Evolutionary conservation across 306 rosid species (phyloP).

Genomic region (Vigna reflexopilosa): DNA sequence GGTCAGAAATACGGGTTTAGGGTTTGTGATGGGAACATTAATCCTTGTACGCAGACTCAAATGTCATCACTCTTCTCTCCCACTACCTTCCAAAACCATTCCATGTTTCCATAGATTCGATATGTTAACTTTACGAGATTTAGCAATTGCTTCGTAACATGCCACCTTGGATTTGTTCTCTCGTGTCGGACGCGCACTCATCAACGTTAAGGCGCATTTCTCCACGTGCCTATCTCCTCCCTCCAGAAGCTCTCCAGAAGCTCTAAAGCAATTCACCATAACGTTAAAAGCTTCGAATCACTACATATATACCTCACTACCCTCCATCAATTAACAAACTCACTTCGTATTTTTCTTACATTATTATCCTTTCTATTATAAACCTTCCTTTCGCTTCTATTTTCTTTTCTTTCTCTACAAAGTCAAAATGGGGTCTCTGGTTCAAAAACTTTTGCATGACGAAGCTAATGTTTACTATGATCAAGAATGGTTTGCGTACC

Average conservation of each 20-base stretch:
- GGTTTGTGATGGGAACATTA: not conserved
- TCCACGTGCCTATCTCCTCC: constrained; percentile 33
- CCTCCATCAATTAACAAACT: constrained; percentile 19
- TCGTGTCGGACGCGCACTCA: constrained; percentile 43
- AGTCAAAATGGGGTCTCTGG: constrained; percentile 17
- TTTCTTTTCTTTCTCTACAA: not conserved
- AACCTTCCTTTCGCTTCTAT: not conserved
- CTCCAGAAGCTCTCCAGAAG: not conserved
- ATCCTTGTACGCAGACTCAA: not conserved
- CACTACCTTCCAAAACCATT: constrained; percentile 20
- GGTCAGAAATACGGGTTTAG: not conserved
- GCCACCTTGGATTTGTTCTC: constrained; percentile 47
- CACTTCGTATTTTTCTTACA: not conserved
- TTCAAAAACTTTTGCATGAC: constrained; percentile 7
- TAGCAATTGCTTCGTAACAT: constrained; percentile 3
- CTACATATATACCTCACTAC: constrained; percentile 18
- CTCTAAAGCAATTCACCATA: not conserved
- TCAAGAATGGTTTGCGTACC: constrained; percentile 16
- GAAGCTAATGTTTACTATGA: not conserved
- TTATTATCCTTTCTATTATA: not conserved
- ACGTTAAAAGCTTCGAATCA: not conserved
- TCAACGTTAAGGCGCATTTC: constrained; percentile 33
- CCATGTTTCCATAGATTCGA: constrained; percentile 41
- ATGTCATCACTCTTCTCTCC: not conserved
- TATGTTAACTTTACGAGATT: constrained; percentile 40